Evolutionary conservation across 2,329 filamentous ascomycete genomes (phyloP), one percentile per base, ranked within the genome.

Genomic region (Neonectria ditissima): DNA sequence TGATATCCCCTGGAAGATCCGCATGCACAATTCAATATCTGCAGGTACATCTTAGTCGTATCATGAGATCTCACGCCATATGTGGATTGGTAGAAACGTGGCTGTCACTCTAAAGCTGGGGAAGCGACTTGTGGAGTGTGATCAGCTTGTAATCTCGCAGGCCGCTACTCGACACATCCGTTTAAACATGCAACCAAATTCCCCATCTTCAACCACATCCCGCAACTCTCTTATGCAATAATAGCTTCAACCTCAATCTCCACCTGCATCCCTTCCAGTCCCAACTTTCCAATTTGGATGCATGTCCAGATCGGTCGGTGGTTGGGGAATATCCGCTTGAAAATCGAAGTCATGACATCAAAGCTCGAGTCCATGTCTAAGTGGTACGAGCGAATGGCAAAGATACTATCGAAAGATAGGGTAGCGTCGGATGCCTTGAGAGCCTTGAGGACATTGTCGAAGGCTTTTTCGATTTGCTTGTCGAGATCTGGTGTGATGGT

Each of bases 321-420:
- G 8, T 59, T 55, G 4, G 64, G 64, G 44, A 66, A 62, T 3
- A 64, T 45, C 44, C 55, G 63, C 32, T 66, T 66, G 26, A 64
- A 58, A 2, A 41, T 55, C 3, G 61, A 30, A 7, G 50, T 52
- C 64, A 66, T 64, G 2, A 32, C 24, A 24, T 61, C 44, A 8
- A 66, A 66, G 57, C 64, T 64, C n/a, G 57, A 20, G 11, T 66
- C 61, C 57, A 66, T 58, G 22, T 61, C 54, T 8, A 61, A 22
- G 24, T 64, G 61, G 18, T 64, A 64, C 11, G 64, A 64, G 14
- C 54, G 48, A 11, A 64, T 59, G 22, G 61, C 48, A 47, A 62
- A 55, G 14, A 64, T 59, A 13, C 55, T 55, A 18, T 64, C 54
- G 11, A 58, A 59, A 4, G 56, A 59, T 1, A 64, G 43, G 6